phyloP scores from a whole-genome alignment of 2,329 filamentous ascomycete species.

The Karstenula rhodostoma region DNA sequence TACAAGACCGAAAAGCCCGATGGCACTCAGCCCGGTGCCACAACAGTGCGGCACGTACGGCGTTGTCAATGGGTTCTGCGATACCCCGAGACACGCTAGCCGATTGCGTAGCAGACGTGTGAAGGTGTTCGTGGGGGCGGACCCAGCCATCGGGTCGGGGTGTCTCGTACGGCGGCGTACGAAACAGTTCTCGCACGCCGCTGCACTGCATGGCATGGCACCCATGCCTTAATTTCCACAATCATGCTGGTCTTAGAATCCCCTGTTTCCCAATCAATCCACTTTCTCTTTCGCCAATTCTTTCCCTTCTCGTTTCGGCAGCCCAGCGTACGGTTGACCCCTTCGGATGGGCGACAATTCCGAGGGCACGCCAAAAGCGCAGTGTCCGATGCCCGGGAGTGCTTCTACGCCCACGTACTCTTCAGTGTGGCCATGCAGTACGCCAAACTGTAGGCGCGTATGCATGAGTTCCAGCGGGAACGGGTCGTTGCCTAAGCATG shows the following conservation, averaged over 20 bases:
- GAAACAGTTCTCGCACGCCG: conserved; percentile 2
- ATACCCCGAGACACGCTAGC: conserved; percentile 27
- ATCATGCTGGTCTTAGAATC: background rate
- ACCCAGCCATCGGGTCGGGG: background rate
- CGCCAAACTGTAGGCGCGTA: conserved; percentile 49
- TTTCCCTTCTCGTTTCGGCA: conserved; percentile 5
- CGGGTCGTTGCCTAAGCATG: conserved; percentile 51
- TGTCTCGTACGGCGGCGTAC: background rate
- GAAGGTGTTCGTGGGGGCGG: conserved; percentile 2
- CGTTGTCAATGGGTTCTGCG: conserved; percentile 59
- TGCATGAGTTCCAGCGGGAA: conserved; percentile 49
- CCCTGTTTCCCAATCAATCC: conserved; percentile 10
- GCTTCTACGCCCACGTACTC: conserved; percentile 33
- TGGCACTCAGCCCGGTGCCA: background rate
- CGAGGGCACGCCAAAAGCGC: conserved; percentile 42
- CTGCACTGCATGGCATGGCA: background rate
- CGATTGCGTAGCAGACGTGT: conserved; percentile 37
- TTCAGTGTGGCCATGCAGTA: conserved; percentile 40
- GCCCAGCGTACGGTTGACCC: conserved; percentile 36
- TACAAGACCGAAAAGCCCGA: background rate
- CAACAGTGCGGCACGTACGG: conserved; percentile 57
- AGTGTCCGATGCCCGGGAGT: conserved; percentile 33
- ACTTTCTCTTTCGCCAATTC: conserved; percentile 16
- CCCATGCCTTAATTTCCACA: conserved; percentile 13
- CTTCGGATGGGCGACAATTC: conserved; percentile 33